These are phyloP conservation scores for Apophysomyces variabilis DNA, from an alignment of 371 early-diverging fungal species.

Conservation along the genomic window DNA sequence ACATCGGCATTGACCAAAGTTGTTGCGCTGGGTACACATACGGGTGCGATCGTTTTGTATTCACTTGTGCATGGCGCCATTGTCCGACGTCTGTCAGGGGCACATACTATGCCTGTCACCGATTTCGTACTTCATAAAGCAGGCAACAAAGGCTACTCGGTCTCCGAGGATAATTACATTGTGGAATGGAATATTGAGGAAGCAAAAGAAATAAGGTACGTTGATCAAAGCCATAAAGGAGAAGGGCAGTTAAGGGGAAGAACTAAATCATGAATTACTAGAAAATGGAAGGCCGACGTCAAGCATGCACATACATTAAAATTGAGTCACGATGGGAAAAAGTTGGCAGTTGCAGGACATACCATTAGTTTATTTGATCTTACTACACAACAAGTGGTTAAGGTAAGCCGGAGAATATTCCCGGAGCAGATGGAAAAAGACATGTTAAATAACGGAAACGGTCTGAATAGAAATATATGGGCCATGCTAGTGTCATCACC, in stretches of 20 bases:
- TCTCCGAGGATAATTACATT: conserved; percentile 67
- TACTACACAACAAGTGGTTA: conserved; percentile 50
- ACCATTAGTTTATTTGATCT: conserved; percentile 72
- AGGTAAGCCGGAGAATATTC: conserved; percentile 28
- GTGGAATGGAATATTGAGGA: conserved; percentile 78
- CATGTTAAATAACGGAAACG: background rate
- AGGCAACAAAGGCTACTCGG: conserved; percentile 67
- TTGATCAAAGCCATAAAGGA: background rate
- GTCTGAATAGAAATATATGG: conserved; percentile 60
- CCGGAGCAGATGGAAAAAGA: background rate
- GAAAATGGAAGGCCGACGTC: conserved; percentile 66
- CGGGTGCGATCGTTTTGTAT: conserved; percentile 67
- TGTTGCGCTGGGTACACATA: conserved; percentile 68
- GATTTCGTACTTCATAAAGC: conserved; percentile 70
- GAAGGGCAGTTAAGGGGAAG: background rate
- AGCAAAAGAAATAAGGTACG: conserved; percentile 57
- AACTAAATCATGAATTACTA: conserved; percentile 11
- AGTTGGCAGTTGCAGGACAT: conserved; percentile 68
- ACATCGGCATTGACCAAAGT: conserved; percentile 45
- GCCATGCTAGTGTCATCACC: conserved; percentile 73
- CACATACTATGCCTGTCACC: conserved; percentile 67
- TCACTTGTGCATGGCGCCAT: conserved; percentile 69
- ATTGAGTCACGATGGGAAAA: conserved; percentile 64
- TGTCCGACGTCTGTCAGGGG: conserved; percentile 49
- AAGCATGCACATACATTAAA: conserved; percentile 61